phyloP scores from a whole-genome alignment of 495 filamentous ascomycete species.

The Penicilliopsis zonata region DNA sequence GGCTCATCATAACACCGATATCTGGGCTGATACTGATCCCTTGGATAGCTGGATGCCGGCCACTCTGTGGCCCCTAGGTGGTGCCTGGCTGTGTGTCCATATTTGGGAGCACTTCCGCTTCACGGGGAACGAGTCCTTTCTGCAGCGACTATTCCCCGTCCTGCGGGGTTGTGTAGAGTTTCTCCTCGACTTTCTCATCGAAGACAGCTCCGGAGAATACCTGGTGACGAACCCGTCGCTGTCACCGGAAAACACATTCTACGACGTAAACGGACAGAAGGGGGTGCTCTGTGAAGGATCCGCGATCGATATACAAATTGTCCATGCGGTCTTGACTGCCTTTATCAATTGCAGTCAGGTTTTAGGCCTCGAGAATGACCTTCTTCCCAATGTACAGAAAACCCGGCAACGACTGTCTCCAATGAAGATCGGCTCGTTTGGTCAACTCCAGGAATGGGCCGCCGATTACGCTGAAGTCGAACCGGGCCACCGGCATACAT shows the following conservation, averaged over 20 bases:
- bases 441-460: conserved; percentile 38
- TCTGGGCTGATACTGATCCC: conserved; percentile 37
- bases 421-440: conserved; percentile 22
- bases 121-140: conserved; percentile 19
- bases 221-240: conserved; percentile 33
- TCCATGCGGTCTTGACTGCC: conserved; percentile 24
- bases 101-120: conserved; percentile 35
- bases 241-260: conserved; percentile 37
- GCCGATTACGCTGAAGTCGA: conserved; percentile 33
- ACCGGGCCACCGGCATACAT: conserved; percentile 37
- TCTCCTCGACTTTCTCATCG: conserved; percentile 31
- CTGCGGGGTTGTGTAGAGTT: conserved; percentile 28
- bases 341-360: conserved; percentile 15
- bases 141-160: conserved; percentile 20
- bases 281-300: conserved; percentile 30
- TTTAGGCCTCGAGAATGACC: conserved; percentile 12
- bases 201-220: conserved; percentile 22
- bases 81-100: conserved; percentile 36
- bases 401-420: conserved; percentile 14
- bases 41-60: conserved; percentile 31
- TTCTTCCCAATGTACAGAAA: conserved; percentile 7
- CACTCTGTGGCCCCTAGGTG: conserved; percentile 36
- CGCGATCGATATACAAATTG: conserved; percentile 37
- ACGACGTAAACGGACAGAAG: conserved; percentile 12
- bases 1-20: conserved; percentile 36